Evolutionary conservation across 371 early-diverging fungal genomes (phyloP).

Genomic region (Syncephalastrum monosporum): DNA sequence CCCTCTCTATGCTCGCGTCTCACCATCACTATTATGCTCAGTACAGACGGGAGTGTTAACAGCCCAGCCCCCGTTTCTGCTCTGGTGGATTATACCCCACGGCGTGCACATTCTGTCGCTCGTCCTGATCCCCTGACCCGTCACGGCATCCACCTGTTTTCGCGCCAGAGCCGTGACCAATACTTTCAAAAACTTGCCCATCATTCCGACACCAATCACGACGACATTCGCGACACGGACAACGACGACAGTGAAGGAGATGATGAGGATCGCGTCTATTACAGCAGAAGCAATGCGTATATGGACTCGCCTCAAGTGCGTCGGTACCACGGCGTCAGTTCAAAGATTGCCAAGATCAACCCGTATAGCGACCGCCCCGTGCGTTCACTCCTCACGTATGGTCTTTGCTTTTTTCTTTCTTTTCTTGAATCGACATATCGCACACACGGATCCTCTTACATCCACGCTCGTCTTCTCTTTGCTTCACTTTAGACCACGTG

Average conservation of each 20-base stretch:
- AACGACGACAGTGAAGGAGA: constrained; percentile 2
- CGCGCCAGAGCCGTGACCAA: constrained; percentile 25
- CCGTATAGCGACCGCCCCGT: no score
- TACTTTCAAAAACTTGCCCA: constrained; percentile 35
- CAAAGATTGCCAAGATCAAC: constrained; percentile 12
- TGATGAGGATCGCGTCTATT: not conserved
- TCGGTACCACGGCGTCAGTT: constrained; percentile 30
- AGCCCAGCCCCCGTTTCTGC: constrained; percentile 22
- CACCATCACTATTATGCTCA: not conserved
- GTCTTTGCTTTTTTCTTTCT: no score
- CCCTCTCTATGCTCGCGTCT: not conserved
- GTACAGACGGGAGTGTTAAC: not conserved
- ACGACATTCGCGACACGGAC: constrained; percentile 3
- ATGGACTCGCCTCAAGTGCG: constrained; percentile 48
- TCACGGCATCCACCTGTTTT: constrained; percentile 12
- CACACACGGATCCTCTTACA: no score
- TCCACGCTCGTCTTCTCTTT: no score
- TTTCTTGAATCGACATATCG: no score
- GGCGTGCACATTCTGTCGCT: constrained; percentile 11
- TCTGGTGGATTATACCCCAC: constrained; percentile 47
- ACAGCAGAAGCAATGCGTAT: constrained; percentile 7
- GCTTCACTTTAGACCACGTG: constrained; percentile 2
- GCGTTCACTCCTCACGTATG: no score
- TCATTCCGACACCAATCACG: constrained; percentile 1
- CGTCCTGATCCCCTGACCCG: constrained; percentile 10